phyloP scores from a whole-genome alignment of 345 rosid genomes.

The Schrenkiella parvula region DNA sequence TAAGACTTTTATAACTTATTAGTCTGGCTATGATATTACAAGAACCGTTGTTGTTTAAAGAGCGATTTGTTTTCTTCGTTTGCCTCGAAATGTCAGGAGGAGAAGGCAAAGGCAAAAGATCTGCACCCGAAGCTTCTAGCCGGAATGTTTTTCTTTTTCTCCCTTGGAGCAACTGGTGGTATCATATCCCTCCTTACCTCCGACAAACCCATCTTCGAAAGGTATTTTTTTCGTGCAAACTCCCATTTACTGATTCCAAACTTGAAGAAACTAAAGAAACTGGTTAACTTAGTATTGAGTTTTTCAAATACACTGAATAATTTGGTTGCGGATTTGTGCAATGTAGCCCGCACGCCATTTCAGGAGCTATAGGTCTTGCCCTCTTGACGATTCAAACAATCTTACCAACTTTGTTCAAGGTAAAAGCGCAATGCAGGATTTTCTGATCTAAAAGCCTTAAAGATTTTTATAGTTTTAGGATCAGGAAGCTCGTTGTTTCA shows the following conservation, averaged over 20 bases:
- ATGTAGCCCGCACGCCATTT: slow-evolving; percentile 87
- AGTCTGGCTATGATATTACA: not conserved
- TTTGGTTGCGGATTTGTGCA: not conserved
- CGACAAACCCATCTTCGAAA: slow-evolving; percentile 71
- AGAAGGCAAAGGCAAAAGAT: slow-evolving; percentile 86
- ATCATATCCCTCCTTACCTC: slow-evolving; percentile 82
- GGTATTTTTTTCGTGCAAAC: slow-evolving; percentile 30
- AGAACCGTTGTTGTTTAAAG: not conserved
- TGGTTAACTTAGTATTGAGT: not conserved
- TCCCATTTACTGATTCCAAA: not conserved
- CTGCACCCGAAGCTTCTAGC: slow-evolving; percentile 90
- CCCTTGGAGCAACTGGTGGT: slow-evolving; percentile 95
- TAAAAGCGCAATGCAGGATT: slow-evolving; percentile 21
- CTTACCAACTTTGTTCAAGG: slow-evolving; percentile 79
- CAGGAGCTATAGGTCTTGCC: slow-evolving; percentile 70
- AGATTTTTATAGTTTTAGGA: not conserved
- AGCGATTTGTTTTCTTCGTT: not conserved
- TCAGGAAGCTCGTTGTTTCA: not conserved
- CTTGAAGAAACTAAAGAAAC: not conserved
- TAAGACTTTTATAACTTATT: slow-evolving; percentile 19
- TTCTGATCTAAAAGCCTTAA: not conserved
- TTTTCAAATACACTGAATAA: not conserved
- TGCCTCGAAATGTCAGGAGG: slow-evolving; percentile 46
- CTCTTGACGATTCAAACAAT: slow-evolving; percentile 73
- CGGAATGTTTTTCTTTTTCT: slow-evolving; percentile 94